Base-by-base conservation (phyloP, 179 eudicot genomes). In the Beta corolliflora region DNA sequence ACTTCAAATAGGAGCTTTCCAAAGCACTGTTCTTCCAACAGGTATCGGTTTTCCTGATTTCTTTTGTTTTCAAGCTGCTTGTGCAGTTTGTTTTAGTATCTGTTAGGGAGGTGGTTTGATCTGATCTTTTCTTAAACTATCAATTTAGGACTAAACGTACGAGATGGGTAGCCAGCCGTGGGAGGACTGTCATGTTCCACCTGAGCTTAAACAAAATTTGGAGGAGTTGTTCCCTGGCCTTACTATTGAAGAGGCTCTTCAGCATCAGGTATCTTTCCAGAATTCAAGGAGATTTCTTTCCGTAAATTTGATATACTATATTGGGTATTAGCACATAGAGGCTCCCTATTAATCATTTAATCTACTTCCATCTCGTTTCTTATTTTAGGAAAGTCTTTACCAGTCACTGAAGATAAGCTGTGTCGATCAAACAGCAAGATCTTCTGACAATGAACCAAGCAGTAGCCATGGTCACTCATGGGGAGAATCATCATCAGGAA, bases 161-260 rank as follows among this genome's bases (percentile, higher is more conserved):
- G 36, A 31, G 77, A 84, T 85, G 87, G 85, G 73, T 61, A 83
- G 84, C 72, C 84, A 64, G 56, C 58, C 58, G 13, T 75, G 81
- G 88, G 82, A 81, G 44, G 82, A 70, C 71, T 68, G 56, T 78
- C 46, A 78, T 64, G 76, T 89, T 55, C 89, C 92, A 25, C 84
- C 83, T 23, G 92, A 90, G 83, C 80, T 92, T 81, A 85, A 85
- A 13, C 89, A 88, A 61, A 86, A 90, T 78, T 59, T 89, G 61
- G 83, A 82, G 58, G 93, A 89, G 21, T 83, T 89, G 74, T 94
- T 84, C 50, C 93, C 93, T 41, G 95, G 88, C 77, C 90, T 93
- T 77, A 86, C 91, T 73, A 61, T 74, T 81, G 96, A 94, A 82
- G 98, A 93, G 85, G 85, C 93, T 82, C 91, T 94, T 80, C 88